These are phyloP conservation scores for Phalaenopsis aphrodite DNA, from an alignment of 106 monocot species.

Conservation along the genomic window DNA sequence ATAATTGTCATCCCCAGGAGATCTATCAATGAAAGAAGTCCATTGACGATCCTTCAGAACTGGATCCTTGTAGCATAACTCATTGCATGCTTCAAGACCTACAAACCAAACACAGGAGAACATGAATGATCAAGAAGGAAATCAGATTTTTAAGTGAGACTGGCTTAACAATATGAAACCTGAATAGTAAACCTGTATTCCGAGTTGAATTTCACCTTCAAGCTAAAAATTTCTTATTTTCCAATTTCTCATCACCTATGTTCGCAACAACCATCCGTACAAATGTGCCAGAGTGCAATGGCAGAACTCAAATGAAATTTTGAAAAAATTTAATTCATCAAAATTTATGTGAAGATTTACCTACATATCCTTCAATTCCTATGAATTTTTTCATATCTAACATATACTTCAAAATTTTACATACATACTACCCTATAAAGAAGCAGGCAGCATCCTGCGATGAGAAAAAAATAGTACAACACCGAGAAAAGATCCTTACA, in stretches of 20 bases:
- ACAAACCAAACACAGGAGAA: constrained; percentile 7
- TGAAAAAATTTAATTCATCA: not conserved
- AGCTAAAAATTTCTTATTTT: not conserved
- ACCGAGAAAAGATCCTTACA: constrained; percentile 37
- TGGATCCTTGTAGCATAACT: constrained; percentile 96
- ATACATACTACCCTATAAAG: no score
- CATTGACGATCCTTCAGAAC: constrained; percentile 87
- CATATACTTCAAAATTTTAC: no score
- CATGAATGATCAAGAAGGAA: not conserved
- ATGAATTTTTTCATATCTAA: no score
- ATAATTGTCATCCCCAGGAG: constrained; percentile 81
- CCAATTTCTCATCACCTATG: not conserved
- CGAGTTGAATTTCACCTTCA: not conserved
- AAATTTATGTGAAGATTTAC: not conserved
- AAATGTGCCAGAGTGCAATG: not conserved
- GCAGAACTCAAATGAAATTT: not conserved
- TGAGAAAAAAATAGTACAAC: not conserved
- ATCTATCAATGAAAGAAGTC: constrained; percentile 89
- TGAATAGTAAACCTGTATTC: not conserved
- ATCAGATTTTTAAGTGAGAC: not conserved
- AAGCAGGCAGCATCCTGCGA: no score
- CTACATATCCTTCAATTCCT: no score
- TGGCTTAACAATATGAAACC: not conserved
- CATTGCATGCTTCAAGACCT: constrained; percentile 80
- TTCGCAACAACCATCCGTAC: not conserved